Base-by-base conservation (phyloP, 2,329 filamentous ascomycete species). In the Exophiala bonariae region DNA sequence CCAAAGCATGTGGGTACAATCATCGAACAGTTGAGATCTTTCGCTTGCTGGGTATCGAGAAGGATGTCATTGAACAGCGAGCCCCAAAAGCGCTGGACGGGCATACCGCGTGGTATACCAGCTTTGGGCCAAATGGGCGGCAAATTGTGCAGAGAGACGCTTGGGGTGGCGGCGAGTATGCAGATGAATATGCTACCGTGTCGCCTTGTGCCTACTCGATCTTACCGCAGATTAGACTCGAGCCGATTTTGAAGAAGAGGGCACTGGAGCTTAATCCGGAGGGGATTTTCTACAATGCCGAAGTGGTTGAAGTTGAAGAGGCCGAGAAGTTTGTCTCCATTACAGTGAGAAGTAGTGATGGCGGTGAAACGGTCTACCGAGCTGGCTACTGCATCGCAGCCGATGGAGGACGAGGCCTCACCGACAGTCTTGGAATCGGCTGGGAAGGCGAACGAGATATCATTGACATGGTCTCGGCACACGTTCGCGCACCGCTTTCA, bases 201-300 rank as follows among this genome's bases (percentile, higher is more conserved):
- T 62, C 59, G 36, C 62, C 63, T 13, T 58, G 49, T 4, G 39
- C 44, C 31, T 68, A 68, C 51, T 49, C 49, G 16, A 61, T 61
- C 4, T 41, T 67, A 26, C 63, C 65, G 9, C 65, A 67, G 45
- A 66, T 69, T 11, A 58, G 65, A n/a, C 49, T 66, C 11, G 66
- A 70, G 51, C 66, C 66, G 13, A 59, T 69, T 23, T 49, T 69
- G 20, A 49, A 55, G 32, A 44, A 53, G 22, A 47, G 60, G 19
- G 66, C 65, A 8, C 36, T 49, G 22, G 59, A 63, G 43, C 50
- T 67, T 26, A 67, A 64, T 45, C 61, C 62, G 1, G 36, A 49
- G 2, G 63, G 59, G 1, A 52, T 69, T n/a, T 44, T 44, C 17
- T 65, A 62, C 41, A 36, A 45, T 3, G 49, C 56, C 10, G 62